Conservation (phyloP, 768 basidiomycete species). For the Russula dissimulans region DNA sequence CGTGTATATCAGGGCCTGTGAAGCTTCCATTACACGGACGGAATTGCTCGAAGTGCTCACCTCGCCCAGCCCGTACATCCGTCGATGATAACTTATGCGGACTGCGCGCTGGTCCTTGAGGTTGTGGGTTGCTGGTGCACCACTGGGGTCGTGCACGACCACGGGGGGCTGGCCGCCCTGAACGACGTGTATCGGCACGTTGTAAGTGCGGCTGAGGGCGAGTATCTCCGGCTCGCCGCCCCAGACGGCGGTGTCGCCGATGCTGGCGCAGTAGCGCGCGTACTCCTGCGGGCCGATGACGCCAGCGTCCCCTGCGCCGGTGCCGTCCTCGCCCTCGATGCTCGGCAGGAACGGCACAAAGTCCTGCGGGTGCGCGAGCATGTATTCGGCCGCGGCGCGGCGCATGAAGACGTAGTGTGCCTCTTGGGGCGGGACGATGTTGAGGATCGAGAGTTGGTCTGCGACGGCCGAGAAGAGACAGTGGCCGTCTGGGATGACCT, state of each 20-base stretch:
- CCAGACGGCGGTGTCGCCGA: constrained; percentile 85
- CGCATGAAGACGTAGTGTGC: constrained; percentile 58
- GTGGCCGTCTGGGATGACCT: constrained; percentile 94
- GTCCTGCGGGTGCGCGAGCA: constrained; percentile 73
- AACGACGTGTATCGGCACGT: constrained; percentile 83
- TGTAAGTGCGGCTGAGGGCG: constrained; percentile 73
- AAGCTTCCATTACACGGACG: too few relatives aligned
- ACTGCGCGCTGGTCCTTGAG: constrained; percentile 35
- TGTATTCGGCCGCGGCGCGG: constrained; percentile 67
- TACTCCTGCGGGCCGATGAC: constrained; percentile 63
- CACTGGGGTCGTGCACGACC: constrained; percentile 68
- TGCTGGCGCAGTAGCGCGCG: constrained; percentile 62
- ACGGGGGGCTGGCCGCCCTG: constrained; percentile 75
- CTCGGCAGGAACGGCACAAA: constrained; percentile 91
- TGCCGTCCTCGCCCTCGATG: constrained; percentile 56
- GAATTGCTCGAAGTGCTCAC: constrained; percentile 36
- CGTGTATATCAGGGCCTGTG: neutral
- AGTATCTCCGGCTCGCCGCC: constrained; percentile 97
- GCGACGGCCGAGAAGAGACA: constrained; percentile 93
- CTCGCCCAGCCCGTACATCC: constrained; percentile 95
- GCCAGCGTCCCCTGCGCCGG: constrained; percentile 53
- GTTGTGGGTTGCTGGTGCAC: constrained; percentile 25
- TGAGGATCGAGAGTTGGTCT: constrained; percentile 77
- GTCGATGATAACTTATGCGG: constrained; percentile 84
- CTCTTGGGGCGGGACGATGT: constrained; percentile 46